A percentile compares a stretch with the other conserved stretches of the same genome.
These are phyloP conservation scores for Lepidium didymum DNA, from an alignment of 345 rosid species.

Conservation along the genomic window DNA sequence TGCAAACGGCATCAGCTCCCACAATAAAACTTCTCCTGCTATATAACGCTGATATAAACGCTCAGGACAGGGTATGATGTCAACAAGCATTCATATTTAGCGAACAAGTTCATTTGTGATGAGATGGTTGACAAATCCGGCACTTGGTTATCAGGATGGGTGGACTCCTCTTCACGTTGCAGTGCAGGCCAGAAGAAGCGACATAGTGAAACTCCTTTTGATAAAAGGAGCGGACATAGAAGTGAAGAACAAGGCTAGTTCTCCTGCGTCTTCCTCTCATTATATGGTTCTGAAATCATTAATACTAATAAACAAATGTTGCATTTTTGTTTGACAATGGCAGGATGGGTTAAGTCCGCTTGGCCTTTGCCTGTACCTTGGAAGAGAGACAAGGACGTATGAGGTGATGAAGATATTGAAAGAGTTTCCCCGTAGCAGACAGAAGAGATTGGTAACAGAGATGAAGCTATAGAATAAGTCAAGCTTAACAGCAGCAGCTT, in stretches of 20 bases:
- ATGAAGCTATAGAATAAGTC: neutral
- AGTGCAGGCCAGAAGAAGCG: constrained; percentile 77
- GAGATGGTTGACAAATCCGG: constrained; percentile 4
- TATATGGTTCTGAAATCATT: neutral
- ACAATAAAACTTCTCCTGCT: constrained; percentile 71
- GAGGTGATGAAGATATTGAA: constrained; percentile 75
- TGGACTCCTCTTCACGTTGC: constrained; percentile 97
- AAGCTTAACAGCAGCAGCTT: neutral
- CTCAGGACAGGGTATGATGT: constrained; percentile 67
- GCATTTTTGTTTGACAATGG: neutral
- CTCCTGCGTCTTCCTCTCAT: neutral
- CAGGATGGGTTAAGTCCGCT: constrained; percentile 88
- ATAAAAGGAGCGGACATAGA: constrained; percentile 69
- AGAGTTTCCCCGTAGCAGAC: constrained; percentile 40
- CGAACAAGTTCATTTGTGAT: neutral
- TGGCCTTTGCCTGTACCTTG: constrained; percentile 69
- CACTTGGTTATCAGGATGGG: constrained; percentile 56
- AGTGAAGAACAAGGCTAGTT: constrained; percentile 48
- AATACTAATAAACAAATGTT: neutral
- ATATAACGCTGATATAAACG: constrained; percentile 74
- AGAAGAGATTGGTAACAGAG: constrained; percentile 2
- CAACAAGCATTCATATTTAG: neutral
- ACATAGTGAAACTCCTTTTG: constrained; percentile 66
- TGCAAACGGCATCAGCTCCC: constrained; percentile 67
- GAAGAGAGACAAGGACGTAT: constrained; percentile 52